Conservation (phyloP, 139 green algal genomes). For the Chlorella sorokiniana region DNA sequence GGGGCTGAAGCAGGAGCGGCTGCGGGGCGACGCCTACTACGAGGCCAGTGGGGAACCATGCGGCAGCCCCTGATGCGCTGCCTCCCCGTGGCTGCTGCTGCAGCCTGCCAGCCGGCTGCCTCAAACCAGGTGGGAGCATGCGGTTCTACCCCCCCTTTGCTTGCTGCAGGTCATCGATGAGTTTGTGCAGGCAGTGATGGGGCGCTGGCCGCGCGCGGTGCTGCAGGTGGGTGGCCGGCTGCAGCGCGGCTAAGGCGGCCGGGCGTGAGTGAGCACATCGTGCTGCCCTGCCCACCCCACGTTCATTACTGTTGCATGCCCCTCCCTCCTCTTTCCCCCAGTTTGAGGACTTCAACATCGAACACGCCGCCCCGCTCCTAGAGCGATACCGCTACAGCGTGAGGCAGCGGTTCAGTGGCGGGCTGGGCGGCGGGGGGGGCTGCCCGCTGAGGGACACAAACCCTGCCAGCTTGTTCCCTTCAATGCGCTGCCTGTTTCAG, state of each 20-base stretch:
- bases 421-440: neutral
- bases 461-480: neutral
- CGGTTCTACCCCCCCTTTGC: neutral
- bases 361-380: slow-evolving; percentile 64
- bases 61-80: too few species aligned
- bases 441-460: neutral
- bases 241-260: too few species aligned
- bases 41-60: too few species aligned
- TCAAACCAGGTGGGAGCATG: too few species aligned
- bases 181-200: slow-evolving; percentile 70
- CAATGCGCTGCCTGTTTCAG: neutral
- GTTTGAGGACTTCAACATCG: slow-evolving; percentile 80
- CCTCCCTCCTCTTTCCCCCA: slow-evolving; percentile 32
- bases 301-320: neutral
- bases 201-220: slow-evolving; percentile 66
- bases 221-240: slow-evolving; percentile 35
- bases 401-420: slow-evolving; percentile 25
- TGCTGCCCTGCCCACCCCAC: neutral
- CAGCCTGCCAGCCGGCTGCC: too few species aligned
- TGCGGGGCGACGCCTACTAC: slow-evolving; percentile 79
- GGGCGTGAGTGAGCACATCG: neutral
- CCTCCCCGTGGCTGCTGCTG: too few species aligned
- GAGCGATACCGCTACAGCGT: slow-evolving; percentile 65
- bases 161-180: slow-evolving; percentile 57
- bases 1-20: slow-evolving; percentile 66